Evolutionary conservation across 352 stramenopile genomes (phyloP).

Genomic region (Achlya hypogyna): DNA sequence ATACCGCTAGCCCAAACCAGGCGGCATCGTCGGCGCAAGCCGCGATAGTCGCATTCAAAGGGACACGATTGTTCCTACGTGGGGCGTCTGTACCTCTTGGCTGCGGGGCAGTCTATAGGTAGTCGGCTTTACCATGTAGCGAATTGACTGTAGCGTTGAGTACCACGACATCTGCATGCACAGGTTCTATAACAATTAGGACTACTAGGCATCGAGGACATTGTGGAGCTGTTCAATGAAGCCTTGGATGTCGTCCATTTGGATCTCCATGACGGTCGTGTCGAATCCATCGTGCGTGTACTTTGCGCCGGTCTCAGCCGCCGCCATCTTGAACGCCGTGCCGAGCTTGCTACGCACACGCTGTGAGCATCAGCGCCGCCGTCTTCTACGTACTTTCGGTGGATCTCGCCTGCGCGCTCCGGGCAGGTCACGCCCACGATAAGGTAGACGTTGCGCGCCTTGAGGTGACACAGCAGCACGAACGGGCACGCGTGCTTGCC

Average conservation of each 20-base stretch:
- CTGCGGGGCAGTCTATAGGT: no score
- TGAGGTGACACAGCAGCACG: slow-evolving; percentile 75
- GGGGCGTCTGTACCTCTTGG: no score
- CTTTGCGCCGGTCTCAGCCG: slow-evolving; percentile 86
- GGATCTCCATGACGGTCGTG: slow-evolving; percentile 93
- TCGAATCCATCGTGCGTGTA: slow-evolving; percentile 95
- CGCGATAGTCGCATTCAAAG: no score
- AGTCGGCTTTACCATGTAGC: no score
- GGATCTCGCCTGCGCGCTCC: slow-evolving; percentile 79
- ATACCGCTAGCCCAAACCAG: no score
- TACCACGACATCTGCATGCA: not conserved
- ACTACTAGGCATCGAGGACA: slow-evolving; percentile 63
- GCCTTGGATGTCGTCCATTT: slow-evolving; percentile 89
- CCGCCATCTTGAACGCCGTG: slow-evolving; percentile 90
- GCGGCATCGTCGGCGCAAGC: no score
- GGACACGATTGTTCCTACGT: no score
- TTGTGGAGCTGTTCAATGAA: slow-evolving; percentile 96
- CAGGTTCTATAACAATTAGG: not conserved
- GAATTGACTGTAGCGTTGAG: not conserved
- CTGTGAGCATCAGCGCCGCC: not conserved
- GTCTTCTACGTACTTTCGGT: slow-evolving; percentile 57
- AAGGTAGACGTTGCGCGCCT: slow-evolving; percentile 89
- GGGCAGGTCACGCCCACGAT: slow-evolving; percentile 93
- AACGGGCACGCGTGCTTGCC: slow-evolving; percentile 71
- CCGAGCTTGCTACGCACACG: slow-evolving; percentile 64